Conservation (phyloP, 2,329 filamentous ascomycete species). For the Colletotrichum sublineola region DNA sequence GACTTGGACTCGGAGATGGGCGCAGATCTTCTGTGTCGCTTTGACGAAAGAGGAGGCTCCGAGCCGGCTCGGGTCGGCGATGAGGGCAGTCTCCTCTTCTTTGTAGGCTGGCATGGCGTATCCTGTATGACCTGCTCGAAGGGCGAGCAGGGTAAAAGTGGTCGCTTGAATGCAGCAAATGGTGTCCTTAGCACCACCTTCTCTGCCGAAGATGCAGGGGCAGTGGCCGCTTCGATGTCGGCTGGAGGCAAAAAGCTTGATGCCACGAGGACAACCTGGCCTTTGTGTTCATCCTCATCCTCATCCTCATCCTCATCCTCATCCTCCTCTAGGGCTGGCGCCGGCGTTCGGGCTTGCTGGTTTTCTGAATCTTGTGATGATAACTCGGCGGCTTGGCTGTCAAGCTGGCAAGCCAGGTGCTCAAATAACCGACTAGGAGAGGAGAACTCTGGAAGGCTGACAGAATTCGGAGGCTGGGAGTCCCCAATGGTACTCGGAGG, state of each 20-base stretch:
- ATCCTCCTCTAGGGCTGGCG: background rate
- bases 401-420: constrained; percentile 49
- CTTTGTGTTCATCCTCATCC: constrained; percentile 24
- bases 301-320: background rate
- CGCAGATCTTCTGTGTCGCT: constrained; percentile 44
- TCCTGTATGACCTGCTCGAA: constrained; percentile 33
- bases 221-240: background rate
- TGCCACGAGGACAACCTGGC: constrained; percentile 52
- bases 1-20: constrained; percentile 42
- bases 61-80: constrained; percentile 48
- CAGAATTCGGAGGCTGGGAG: constrained; percentile 61
- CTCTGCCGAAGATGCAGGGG: constrained; percentile 36
- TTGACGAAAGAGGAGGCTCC: constrained; percentile 49
- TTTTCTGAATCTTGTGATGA: constrained; percentile 1
- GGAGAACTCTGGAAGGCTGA: constrained; percentile 50
- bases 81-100: constrained; percentile 20
- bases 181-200: constrained; percentile 32
- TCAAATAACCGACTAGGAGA: constrained; percentile 67
- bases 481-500: constrained; percentile 67
- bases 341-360: background rate
- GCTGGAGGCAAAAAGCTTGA: constrained; percentile 47
- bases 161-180: constrained; percentile 29
- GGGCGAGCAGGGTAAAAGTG: constrained; percentile 2
- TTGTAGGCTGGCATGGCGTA: constrained; percentile 24
- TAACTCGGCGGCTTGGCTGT: constrained; percentile 2